Evolutionary conservation across 495 filamentous ascomycete species (phyloP).

Genomic region (Podospora comata): DNA sequence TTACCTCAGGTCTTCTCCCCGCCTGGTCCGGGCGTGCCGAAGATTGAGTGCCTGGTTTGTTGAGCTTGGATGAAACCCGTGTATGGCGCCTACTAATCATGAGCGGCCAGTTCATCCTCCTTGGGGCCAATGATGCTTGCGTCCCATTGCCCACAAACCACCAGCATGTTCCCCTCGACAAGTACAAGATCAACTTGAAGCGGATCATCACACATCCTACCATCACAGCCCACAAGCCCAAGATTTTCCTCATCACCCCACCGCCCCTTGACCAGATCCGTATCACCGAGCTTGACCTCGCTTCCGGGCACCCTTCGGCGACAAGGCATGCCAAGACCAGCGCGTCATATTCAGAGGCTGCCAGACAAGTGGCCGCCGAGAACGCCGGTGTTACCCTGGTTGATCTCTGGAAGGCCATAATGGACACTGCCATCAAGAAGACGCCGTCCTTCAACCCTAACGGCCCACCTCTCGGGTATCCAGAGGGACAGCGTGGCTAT

Average conservation of each 20-base stretch:
- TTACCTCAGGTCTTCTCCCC: constrained; percentile 43
- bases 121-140: constrained; percentile 83
- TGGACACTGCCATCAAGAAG: constrained; percentile 51
- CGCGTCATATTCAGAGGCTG: constrained; percentile 68
- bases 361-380: constrained; percentile 60
- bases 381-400: constrained; percentile 60
- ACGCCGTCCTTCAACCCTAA: constrained; percentile 41
- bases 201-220: constrained; percentile 65
- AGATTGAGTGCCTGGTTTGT: constrained; percentile 64
- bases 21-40: constrained; percentile 47
- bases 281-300: constrained; percentile 51
- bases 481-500: constrained; percentile 40
- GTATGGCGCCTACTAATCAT: neutral
- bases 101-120: constrained; percentile 62
- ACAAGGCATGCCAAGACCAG: constrained; percentile 61
- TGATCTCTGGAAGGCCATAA: constrained; percentile 72
- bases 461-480: constrained; percentile 42
- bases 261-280: constrained; percentile 79
- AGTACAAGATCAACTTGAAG: constrained; percentile 68
- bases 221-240: constrained; percentile 65
- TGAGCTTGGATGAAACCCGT: neutral
- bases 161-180: constrained; percentile 71
- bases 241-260: constrained; percentile 72
- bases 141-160: constrained; percentile 52
- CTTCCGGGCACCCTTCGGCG: constrained; percentile 45